A percentile compares a stretch with the other conserved stretches of the same genome.
phyloP scores from a whole-genome alignment of 768 basidiomycete genomes.

The Tricholoma sp. region DNA sequence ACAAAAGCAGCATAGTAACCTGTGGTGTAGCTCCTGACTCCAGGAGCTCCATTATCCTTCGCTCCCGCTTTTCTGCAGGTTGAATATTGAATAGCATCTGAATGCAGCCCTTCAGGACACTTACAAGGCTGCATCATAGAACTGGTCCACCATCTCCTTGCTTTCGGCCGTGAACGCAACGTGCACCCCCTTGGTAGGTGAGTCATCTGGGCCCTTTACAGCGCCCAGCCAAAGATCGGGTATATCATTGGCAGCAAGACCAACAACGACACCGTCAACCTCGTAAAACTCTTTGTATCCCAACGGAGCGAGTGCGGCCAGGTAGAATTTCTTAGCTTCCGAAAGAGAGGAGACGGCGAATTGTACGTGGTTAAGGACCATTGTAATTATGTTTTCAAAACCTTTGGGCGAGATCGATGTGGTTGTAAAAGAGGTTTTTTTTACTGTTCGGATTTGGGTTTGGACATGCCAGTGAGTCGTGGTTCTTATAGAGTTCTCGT shows the following conservation, averaged over 20 bases:
- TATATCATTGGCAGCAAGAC: not conserved
- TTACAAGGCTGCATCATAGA: constrained; percentile 8
- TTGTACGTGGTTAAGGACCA: constrained; percentile 3
- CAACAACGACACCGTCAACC: constrained; percentile 1
- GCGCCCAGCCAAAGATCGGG: constrained; percentile 6
- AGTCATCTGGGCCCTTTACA: not conserved
- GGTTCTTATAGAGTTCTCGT: too few relatives aligned
- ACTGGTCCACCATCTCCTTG: constrained; percentile 7
- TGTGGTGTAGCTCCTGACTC: constrained; percentile 4
- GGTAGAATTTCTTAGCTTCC: constrained; percentile 7
- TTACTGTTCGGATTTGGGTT: too few relatives aligned
- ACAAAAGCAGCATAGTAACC: constrained; percentile 9
- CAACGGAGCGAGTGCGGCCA: constrained; percentile 9
- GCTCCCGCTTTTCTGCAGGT: constrained; percentile 5
- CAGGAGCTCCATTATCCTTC: constrained; percentile 10
- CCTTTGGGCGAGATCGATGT: not conserved
- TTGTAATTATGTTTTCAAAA: not conserved
- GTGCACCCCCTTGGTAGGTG: constrained; percentile 3
- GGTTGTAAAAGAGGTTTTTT: too few relatives aligned
- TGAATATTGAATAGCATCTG: not conserved
- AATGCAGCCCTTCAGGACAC: not conserved
- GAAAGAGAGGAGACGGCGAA: constrained; percentile 4
- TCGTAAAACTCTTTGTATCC: constrained; percentile 4
- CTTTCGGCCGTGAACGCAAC: constrained; percentile 6
- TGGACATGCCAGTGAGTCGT: too few relatives aligned